Evolutionary conservation across 1,284 basidiomycete genomes (phyloP).

Genomic region (Austroboletus rostrupii): DNA sequence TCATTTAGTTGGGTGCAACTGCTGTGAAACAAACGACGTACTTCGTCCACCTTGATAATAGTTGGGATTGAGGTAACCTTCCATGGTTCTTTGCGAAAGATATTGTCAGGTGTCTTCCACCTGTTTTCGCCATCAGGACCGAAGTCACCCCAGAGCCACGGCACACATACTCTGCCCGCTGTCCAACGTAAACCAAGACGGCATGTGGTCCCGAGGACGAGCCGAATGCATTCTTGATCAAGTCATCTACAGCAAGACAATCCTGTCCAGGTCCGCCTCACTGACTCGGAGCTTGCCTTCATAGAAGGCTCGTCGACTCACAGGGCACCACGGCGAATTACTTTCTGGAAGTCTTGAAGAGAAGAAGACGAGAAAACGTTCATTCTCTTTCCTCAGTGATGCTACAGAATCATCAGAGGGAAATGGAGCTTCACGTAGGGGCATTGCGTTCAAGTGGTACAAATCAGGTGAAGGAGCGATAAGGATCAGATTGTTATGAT

Average conservation of each 20-base stretch:
- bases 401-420: slow-evolving; percentile 30
- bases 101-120: slow-evolving; percentile 64
- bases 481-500: background rate
- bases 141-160: background rate
- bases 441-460: slow-evolving; percentile 18
- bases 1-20: too few species aligned
- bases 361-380: slow-evolving; percentile 61
- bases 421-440: slow-evolving; percentile 27
- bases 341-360: slow-evolving; percentile 53
- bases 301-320: slow-evolving; percentile 31
- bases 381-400: slow-evolving; percentile 38
- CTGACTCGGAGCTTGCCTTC: background rate
- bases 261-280: slow-evolving; percentile 49
- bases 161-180: slow-evolving; percentile 57
- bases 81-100: slow-evolving; percentile 65
- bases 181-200: slow-evolving; percentile 72
- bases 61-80: slow-evolving; percentile 67
- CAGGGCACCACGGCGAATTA: slow-evolving; percentile 59
- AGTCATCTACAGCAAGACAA: slow-evolving; percentile 61
- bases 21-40: slow-evolving; percentile 35
- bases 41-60: slow-evolving; percentile 64
- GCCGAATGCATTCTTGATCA: slow-evolving; percentile 57
- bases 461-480: background rate
- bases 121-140: slow-evolving; percentile 34
- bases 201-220: slow-evolving; percentile 52